Evolutionary conservation across 1,139 yeast genomes (phyloP), one percentile per base, ranked within the genome.

Genomic region (Taiozyma sp.): DNA sequence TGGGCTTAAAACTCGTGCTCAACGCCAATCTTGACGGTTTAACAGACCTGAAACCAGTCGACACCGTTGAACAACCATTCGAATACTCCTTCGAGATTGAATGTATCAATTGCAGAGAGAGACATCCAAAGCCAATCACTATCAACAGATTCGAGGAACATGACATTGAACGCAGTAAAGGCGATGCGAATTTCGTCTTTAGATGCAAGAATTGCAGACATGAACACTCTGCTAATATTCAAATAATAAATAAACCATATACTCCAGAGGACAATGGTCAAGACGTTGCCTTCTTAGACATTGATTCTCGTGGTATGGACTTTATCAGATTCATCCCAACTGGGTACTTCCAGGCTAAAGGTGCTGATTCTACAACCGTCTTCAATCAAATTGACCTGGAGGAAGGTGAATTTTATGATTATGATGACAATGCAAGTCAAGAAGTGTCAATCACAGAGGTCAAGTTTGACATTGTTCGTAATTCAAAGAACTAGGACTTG

Each of bases 321-420:
- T 73, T 91, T 48, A 72, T 75, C 9, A 81, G 81, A 54, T 91
- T 89, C 62, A 69, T 80, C 28, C 87, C 96, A 44, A 34, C 65
- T 58, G 93, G 96, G 1, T 72, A 71, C 48, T 88, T 90, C 65
- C 70, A 71, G 47, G 88, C 92, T 53, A 70, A 67, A 44, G 88
- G 89, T 4, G 70, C 68, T 9, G 83, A 79, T 19, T 69, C 81
- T 3, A 67, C 69, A 10, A 75, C 87, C 2, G 69, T 65, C 51
- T 88, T 87, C 61, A 66, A 65, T 13, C 90, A 84, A 23, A 78
- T 90, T n/a, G 90, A 85, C 52, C 69, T 90, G 48, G 79, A 76
- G 43, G 97, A 90, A 43, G 82, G 80, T 45, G 98, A 93, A 65
- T 92, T 97, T 96, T 93, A 84, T 66, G 99, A 93, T 63, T 95